Evolutionary conservation across 1,139 yeast genomes (phyloP).

Genomic region (Taphrina confusa): DNA sequence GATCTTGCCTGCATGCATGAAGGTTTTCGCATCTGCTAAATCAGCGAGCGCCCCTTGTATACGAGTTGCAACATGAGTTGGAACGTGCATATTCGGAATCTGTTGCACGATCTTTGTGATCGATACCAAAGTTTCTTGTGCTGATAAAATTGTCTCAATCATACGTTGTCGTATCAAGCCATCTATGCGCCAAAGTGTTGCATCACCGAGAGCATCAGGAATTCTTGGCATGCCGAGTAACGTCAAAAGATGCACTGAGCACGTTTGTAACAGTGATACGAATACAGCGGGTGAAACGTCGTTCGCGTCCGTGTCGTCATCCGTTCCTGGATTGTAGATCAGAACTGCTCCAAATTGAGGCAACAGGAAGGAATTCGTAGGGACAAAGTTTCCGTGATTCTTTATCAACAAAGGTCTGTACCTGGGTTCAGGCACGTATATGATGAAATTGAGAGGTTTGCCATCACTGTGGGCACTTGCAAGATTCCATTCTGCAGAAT

Average conservation of each 20-base stretch:
- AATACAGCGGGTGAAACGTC: conserved; percentile 46
- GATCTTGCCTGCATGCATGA: conserved; percentile 24
- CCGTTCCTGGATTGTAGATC: conserved; percentile 44
- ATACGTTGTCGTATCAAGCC: conserved; percentile 62
- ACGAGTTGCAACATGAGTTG: conserved; percentile 58
- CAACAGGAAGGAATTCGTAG: conserved; percentile 68
- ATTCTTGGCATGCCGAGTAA: conserved; percentile 66
- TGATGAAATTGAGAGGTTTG: conserved; percentile 54
- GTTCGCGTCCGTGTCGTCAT: conserved; percentile 52
- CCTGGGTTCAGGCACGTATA: conserved; percentile 61
- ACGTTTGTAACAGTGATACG: conserved; percentile 46
- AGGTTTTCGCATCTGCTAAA: conserved; percentile 48
- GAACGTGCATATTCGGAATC: conserved; percentile 78
- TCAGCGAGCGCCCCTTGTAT: conserved; percentile 52
- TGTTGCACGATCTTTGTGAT: conserved; percentile 66
- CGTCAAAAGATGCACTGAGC: conserved; percentile 71
- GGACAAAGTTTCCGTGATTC: conserved; percentile 46
- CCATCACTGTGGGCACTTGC: conserved; percentile 27
- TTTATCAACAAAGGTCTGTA: conserved; percentile 52
- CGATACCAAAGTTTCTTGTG: conserved; percentile 66
- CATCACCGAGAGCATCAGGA: conserved; percentile 63
- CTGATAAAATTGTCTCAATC: conserved; percentile 54
- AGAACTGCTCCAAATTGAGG: conserved; percentile 86
- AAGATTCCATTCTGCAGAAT: conserved; percentile 79
- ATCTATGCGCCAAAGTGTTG: conserved; percentile 48